Evolutionary conservation across 345 rosid genomes (phyloP).

Genomic region (Xanthoceras sorbifolium): DNA sequence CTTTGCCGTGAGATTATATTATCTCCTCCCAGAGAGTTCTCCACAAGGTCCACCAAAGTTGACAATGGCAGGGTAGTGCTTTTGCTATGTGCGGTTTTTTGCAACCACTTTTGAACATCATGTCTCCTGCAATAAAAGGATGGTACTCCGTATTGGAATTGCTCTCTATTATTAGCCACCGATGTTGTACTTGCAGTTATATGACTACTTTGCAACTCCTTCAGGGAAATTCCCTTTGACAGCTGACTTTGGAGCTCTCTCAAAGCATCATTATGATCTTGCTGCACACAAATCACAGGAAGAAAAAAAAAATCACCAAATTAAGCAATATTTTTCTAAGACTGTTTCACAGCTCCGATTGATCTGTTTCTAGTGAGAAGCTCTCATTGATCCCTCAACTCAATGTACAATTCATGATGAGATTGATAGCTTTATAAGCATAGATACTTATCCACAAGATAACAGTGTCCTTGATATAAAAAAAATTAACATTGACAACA

Average conservation of each 20-base stretch:
- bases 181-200: constrained; percentile 26
- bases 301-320: constrained; percentile 18
- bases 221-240: constrained; percentile 46
- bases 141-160: constrained; percentile 19
- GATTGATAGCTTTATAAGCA: neutral
- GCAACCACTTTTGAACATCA: constrained; percentile 55
- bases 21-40: constrained; percentile 45
- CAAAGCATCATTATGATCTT: constrained; percentile 52
- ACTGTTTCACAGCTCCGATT: neutral
- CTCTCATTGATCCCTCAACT: neutral
- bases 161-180: constrained; percentile 21
- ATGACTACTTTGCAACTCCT: constrained; percentile 38
- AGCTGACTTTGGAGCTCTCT: constrained; percentile 55
- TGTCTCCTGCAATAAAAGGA: constrained; percentile 38
- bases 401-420: neutral
- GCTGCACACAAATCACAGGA: constrained; percentile 35
- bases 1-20: constrained; percentile 42
- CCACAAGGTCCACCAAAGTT: constrained; percentile 44
- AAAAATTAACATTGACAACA: neutral
- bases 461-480: neutral
- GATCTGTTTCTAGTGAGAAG: neutral
- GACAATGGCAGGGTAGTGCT: constrained; percentile 31
- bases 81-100: constrained; percentile 39
- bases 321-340: neutral
- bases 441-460: neutral